These are phyloP conservation scores for Metroxylon sagu DNA, from an alignment of 176 grass and related monocot genomes.

Conservation along the genomic window DNA sequence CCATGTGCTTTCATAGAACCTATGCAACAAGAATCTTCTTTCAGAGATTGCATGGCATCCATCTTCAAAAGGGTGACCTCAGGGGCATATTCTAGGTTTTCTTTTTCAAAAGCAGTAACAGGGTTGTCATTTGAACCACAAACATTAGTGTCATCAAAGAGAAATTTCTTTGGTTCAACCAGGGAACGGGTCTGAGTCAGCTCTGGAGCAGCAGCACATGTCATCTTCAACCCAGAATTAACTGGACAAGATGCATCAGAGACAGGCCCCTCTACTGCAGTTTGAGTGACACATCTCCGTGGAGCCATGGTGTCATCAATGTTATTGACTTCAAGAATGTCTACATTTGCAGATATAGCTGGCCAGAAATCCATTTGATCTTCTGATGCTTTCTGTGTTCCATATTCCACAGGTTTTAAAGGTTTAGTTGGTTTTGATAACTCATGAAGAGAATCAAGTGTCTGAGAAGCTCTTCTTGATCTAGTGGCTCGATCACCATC, in stretches of 20 bases:
- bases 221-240: constrained; percentile 1
- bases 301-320: not conserved
- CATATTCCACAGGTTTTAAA: not conserved
- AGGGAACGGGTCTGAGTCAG: constrained; percentile 24
- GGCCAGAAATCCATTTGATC: too few species aligned
- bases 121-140: constrained; percentile 2
- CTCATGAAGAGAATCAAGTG: not conserved
- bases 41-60: too few species aligned
- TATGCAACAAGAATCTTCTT: too few species aligned
- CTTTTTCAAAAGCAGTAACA: too few species aligned
- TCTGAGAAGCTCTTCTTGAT: not conserved
- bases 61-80: too few species aligned
- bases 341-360: not conserved
- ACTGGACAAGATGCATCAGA: not conserved
- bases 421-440: constrained; percentile 1
- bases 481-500: constrained; percentile 22
- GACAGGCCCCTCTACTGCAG: constrained; percentile 7
- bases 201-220: constrained; percentile 6
- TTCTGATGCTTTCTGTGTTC: too few species aligned
- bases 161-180: constrained; percentile 40
- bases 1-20: too few species aligned
- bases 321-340: constrained; percentile 19
- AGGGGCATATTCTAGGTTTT: too few species aligned
- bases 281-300: constrained; percentile 8
- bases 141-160: constrained; percentile 35